A percentile compares a stretch with the other conserved stretches of the same genome.
phyloP scores from a whole-genome alignment of 1,139 yeast genomes.

The Pichia sorboxylosa region DNA sequence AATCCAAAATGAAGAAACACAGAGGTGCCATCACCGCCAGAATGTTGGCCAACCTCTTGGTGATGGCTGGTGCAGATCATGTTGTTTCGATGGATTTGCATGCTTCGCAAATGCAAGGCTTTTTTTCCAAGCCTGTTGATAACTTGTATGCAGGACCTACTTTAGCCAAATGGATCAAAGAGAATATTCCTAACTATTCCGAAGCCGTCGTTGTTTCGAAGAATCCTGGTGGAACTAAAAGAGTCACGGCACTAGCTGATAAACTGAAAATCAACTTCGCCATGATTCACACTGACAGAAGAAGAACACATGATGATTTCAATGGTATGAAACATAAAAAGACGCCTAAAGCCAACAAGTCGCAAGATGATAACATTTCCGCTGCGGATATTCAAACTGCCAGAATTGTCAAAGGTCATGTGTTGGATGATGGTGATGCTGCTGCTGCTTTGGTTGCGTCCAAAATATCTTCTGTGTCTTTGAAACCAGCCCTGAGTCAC shows the following conservation, averaged over 20 bases:
- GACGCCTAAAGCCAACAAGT: not conserved
- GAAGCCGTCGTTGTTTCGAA: constrained; percentile 87
- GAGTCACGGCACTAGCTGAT: constrained; percentile 96
- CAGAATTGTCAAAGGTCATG: constrained; percentile 92
- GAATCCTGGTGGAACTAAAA: constrained; percentile 96
- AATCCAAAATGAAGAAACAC: constrained; percentile 95
- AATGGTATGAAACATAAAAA: constrained; percentile 24
- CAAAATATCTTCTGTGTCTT: not conserved
- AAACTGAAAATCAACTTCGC: constrained; percentile 92
- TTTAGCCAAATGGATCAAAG: constrained; percentile 91
- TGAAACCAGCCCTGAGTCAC: constrained; percentile 12
- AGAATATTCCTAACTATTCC: constrained; percentile 71
- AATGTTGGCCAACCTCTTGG: constrained; percentile 88
- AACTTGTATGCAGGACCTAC: constrained; percentile 95
- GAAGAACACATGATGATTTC: constrained; percentile 62
- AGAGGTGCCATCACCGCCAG: constrained; percentile 99
- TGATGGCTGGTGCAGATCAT: constrained; percentile 99
- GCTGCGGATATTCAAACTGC: constrained; percentile 89
- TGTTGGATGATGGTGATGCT: constrained; percentile 66
- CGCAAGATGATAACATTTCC: constrained; percentile 39
- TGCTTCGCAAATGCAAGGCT: constrained; percentile 99
- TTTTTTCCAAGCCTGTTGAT: constrained; percentile 93
- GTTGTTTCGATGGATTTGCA: constrained; percentile 96
- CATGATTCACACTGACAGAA: constrained; percentile 96
- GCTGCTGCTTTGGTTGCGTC: constrained; percentile 28